Evolutionary conservation across 257 asterid species (phyloP), one percentile per base, ranked within the genome.

Genomic region (Penstemon newberryi): DNA sequence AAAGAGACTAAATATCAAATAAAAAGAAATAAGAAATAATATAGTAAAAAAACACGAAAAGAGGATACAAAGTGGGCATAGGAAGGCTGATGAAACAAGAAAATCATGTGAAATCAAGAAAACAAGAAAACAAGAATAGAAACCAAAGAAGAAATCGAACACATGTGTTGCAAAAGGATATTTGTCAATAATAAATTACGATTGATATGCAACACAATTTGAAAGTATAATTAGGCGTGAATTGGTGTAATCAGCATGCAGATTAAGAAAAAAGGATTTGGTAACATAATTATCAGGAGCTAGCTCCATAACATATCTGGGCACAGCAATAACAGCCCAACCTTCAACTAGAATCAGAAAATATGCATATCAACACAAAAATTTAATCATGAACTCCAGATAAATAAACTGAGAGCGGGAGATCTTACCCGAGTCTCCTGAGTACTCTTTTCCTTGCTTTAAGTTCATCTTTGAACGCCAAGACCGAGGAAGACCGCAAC

Each of bases 391-490:
- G 9, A 55, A 57, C 58, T 49, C 56, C 18, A 58, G 37, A 71
- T 19, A 60, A 11, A 60, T 11, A 13, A 71, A 80, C 60, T 12
- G 67, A 39, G 71, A 60, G 13, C 44, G 63, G 43, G 69, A 11
- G 50, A 56, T 63, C 84, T 76, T 84, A 93, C 99, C 95, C 95
- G 36, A 90, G 81, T 83, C 99, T 85, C 75, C 96, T 82, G 54
- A 94, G 92, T 64, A 84, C 96, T 80, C 97, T 83, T 86, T 87
- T 94, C 82, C 97, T 87, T 44, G 96, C 92, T 81, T 87, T 94
- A 69, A 94, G 94, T 84, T 94, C 99, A 83, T 91, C 97, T 80
- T 86, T 94, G 83, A 94, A 94, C 61, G 97, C 97, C 86, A 94
- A 82, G 53, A 81, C 87, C 8, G 96, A 85, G 38, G 99, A 88